Percentiles rank a stretch among this genome's conserved stretches.
These are phyloP conservation scores for Sphagnurus paluster DNA, from an alignment of 1,284 basidiomycete genomes.

Conservation along the genomic window DNA sequence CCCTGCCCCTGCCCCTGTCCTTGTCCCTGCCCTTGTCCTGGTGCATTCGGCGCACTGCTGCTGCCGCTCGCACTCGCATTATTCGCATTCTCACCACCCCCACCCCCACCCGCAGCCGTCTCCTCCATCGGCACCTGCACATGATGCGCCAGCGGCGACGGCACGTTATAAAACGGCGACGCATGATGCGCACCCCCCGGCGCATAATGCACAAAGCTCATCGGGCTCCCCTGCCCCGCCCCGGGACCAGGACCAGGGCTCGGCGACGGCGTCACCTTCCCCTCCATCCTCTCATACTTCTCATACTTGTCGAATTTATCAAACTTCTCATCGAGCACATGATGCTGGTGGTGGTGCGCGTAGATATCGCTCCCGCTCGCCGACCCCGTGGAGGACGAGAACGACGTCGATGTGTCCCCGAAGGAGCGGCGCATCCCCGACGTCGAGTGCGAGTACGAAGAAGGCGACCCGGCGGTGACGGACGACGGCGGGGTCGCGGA, in stretches of 20 bases:
- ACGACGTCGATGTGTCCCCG: slow-evolving; percentile 50
- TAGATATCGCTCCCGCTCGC: slow-evolving; percentile 57
- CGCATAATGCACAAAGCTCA: slow-evolving; percentile 56
- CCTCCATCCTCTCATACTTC: too few relatives aligned
- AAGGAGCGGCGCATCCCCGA: slow-evolving; percentile 41
- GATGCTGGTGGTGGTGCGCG: slow-evolving; percentile 42
- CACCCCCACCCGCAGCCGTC: neutral
- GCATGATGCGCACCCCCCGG: slow-evolving; percentile 25
- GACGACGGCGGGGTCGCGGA: slow-evolving; percentile 44
- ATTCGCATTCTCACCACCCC: slow-evolving; percentile 2
- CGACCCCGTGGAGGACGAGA: slow-evolving; percentile 53
- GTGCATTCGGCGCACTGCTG: slow-evolving; percentile 10
- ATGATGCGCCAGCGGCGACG: slow-evolving; percentile 48
- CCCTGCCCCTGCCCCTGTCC: slow-evolving; percentile 5
- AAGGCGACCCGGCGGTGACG: slow-evolving; percentile 36
- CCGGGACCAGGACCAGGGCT: slow-evolving; percentile 53
- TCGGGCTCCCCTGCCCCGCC: slow-evolving; percentile 14
- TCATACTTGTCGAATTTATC: too few relatives aligned
- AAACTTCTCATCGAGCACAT: slow-evolving; percentile 34
- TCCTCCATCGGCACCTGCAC: slow-evolving; percentile 31
- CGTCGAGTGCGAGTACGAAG: slow-evolving; percentile 34
- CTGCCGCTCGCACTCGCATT: slow-evolving; percentile 14
- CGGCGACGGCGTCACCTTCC: slow-evolving; percentile 47
- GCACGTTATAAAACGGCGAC: slow-evolving; percentile 36
- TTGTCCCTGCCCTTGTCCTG: neutral